Conservation (phyloP, 2,329 filamentous ascomycete species). For the Hypoxylon sp. region DNA sequence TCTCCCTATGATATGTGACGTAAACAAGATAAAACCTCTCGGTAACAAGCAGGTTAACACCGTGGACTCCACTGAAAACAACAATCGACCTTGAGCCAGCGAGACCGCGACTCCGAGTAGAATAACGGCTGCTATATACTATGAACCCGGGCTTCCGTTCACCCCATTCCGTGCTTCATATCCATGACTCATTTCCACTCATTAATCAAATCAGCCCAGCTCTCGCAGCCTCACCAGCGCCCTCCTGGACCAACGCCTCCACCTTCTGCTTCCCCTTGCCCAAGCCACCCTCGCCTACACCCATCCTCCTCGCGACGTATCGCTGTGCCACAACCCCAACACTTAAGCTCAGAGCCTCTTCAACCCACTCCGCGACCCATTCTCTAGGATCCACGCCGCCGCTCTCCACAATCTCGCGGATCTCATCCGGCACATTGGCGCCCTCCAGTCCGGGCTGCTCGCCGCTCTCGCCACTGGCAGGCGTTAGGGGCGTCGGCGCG, state of each 20-base stretch:
- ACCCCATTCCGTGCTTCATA: neutral
- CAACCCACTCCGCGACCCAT: slow-evolving; percentile 98
- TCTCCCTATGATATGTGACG: neutral
- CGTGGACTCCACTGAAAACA: slow-evolving; percentile 26
- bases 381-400: slow-evolving; percentile 90
- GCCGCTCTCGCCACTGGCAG: slow-evolving; percentile 58
- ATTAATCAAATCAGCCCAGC: slow-evolving; percentile 66
- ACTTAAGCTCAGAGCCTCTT: slow-evolving; percentile 83
- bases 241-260: slow-evolving; percentile 69
- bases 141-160: neutral
- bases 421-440: slow-evolving; percentile 80
- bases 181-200: neutral
- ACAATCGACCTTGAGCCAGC: neutral
- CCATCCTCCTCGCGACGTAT: slow-evolving; percentile 96
- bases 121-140: neutral
- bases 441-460: slow-evolving; percentile 44
- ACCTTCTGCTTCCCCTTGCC: slow-evolving; percentile 73
- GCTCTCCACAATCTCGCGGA: slow-evolving; percentile 83
- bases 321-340: slow-evolving; percentile 92
- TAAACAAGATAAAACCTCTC: neutral
- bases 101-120: neutral
- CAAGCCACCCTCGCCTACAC: slow-evolving; percentile 84
- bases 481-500: slow-evolving; percentile 72
- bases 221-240: slow-evolving; percentile 71
- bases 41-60: slow-evolving; percentile 2